phyloP scores from a whole-genome alignment of 495 filamentous ascomycete genomes.

The Hypoxylon lienhwacheense region DNA sequence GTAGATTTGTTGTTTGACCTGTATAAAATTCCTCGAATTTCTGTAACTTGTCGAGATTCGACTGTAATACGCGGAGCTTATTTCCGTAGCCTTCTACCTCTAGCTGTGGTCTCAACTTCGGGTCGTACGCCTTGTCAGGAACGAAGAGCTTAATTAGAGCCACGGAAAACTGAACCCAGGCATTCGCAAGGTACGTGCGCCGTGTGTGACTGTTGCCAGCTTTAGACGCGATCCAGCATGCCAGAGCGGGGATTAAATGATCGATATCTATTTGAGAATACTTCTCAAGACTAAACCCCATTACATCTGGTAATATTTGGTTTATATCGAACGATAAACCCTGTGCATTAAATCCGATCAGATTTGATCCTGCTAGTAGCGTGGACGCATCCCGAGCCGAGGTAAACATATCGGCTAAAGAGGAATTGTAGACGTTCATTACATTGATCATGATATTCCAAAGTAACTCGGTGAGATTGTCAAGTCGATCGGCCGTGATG shows the following conservation, averaged over 20 bases:
- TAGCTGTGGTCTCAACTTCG: slow-evolving; percentile 73
- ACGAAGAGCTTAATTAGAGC: slow-evolving; percentile 77
- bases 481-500: slow-evolving; percentile 51
- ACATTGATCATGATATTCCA: slow-evolving; percentile 54
- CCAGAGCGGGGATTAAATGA: slow-evolving; percentile 47
- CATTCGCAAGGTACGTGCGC: slow-evolving; percentile 47
- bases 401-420: slow-evolving; percentile 13
- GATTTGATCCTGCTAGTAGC: slow-evolving; percentile 1
- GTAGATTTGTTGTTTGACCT: slow-evolving; percentile 64
- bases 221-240: slow-evolving; percentile 39
- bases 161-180: slow-evolving; percentile 68
- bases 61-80: slow-evolving; percentile 54
- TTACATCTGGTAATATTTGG: slow-evolving; percentile 4
- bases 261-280: slow-evolving; percentile 36
- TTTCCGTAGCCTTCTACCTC: slow-evolving; percentile 66
- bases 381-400: slow-evolving; percentile 1
- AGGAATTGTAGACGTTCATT: slow-evolving; percentile 44
- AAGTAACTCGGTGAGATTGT: slow-evolving; percentile 51
- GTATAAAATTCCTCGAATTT: slow-evolving; percentile 68
- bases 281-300: slow-evolving; percentile 23
- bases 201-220: slow-evolving; percentile 24
- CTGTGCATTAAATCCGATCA: slow-evolving; percentile 14
- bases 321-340: slow-evolving; percentile 33
- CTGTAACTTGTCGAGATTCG: slow-evolving; percentile 62
- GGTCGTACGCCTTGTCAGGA: slow-evolving; percentile 83